Evolutionary conservation across 2,329 filamentous ascomycete genomes (phyloP), one percentile per base, ranked within the genome.

Genomic region (Emericellopsis cladophorae): DNA sequence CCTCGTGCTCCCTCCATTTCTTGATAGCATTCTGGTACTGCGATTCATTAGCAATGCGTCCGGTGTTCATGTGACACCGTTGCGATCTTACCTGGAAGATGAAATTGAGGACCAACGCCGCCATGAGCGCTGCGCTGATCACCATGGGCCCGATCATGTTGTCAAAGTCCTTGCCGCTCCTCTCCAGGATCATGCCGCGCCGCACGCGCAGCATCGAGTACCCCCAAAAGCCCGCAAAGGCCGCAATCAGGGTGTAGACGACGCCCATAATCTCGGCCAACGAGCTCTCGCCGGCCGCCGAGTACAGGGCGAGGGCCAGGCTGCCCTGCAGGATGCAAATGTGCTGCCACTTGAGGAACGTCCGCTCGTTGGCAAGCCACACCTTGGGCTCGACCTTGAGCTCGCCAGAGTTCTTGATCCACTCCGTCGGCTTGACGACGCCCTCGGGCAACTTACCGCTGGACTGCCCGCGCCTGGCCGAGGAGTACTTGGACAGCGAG

Each of bases 291-390:
- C 85, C 84, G 0, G 89, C 89, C 0, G 90, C 87, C 51, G 94
- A 90, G 65, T 90, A 95, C 23, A 98, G 66, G 18, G 82, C 85
- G 11, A 98, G 67, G 1, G 86, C 85, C 24, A 98, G 65, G 18
- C 81, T 80, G 31, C 88, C 89, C 21, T 98, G 78, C 12, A 98
- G 71, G 38, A 98, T 78, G 46, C 79, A 82, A 53, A 98, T 88
- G 59, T 96, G 89, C 67, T 96, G 86, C 92, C 92, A 98, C 62
- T 95, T 96, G 61, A 98, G 81, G 58, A 95, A 98, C 0, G 92
- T 98, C 46, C 92, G 82, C 65, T 98, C 90, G 61, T 98, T 98
- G 41, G 92, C 92, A 43, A 98, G 80, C 90, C 92, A 98, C 24
- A 98, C 90, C 64, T 98, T 98, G 46, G 87, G 88, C 65, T 98